phyloP scores from a whole-genome alignment of 768 basidiomycete genomes.

The Leucocoprinus sp. region DNA sequence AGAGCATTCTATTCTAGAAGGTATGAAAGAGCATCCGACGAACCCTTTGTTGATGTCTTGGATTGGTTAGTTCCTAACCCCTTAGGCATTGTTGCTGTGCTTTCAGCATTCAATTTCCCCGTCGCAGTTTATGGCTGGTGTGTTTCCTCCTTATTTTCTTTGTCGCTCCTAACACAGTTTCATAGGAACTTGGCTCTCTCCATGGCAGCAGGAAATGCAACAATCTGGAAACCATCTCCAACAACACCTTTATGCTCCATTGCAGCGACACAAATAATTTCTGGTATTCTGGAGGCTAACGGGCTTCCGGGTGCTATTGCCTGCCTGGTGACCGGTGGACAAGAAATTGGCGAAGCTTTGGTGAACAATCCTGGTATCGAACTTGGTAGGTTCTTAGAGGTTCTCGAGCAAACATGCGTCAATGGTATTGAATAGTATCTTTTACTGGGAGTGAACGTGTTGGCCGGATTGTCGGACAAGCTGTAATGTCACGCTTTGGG shows the following conservation, averaged over 20 bases:
- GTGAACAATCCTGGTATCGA: constrained; percentile 70
- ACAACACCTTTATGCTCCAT: constrained; percentile 87
- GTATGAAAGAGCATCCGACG: constrained; percentile 26
- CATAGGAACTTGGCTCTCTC: constrained; percentile 85
- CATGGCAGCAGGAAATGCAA: constrained; percentile 85
- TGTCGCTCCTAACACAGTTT: background rate
- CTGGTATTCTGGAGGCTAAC: constrained; percentile 74
- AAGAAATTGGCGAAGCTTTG: constrained; percentile 70
- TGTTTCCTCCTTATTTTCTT: constrained; percentile 12
- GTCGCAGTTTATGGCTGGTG: constrained; percentile 90
- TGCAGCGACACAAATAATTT: constrained; percentile 80
- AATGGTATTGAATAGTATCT: constrained; percentile 48
- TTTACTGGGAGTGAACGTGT: constrained; percentile 93
- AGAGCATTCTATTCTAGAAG: constrained; percentile 87
- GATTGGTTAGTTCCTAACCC: constrained; percentile 74
- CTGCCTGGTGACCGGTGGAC: constrained; percentile 75
- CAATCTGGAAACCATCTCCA: constrained; percentile 92
- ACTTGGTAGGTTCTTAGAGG: constrained; percentile 45
- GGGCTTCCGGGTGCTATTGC: constrained; percentile 80
- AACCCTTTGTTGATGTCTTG: constrained; percentile 14
- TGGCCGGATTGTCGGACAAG: constrained; percentile 81
- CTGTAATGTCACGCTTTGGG: constrained; percentile 82
- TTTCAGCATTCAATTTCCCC: constrained; percentile 96
- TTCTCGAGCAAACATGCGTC: constrained; percentile 4
- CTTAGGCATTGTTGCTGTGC: constrained; percentile 58